A percentile compares a stretch with the other conserved stretches of the same genome.
Conservation (phyloP, 1,139 yeast genomes). For the Magnusiomyces paraingens region DNA sequence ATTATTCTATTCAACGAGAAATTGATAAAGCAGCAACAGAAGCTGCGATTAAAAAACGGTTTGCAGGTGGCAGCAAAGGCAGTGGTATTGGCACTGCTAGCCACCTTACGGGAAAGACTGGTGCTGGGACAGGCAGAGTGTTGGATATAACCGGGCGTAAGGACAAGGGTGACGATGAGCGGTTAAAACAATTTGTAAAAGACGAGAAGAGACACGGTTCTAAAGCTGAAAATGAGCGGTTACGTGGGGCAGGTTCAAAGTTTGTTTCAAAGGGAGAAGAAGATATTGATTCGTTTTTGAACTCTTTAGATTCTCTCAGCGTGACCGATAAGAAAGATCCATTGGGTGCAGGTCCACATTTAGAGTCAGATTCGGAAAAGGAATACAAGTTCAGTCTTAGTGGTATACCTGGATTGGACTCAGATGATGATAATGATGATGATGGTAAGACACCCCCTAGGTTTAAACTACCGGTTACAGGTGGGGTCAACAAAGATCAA, state of each 20-base stretch:
- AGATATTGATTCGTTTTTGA: neutral
- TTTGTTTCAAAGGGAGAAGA: neutral
- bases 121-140: neutral
- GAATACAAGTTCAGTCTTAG: neutral
- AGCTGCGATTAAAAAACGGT: neutral
- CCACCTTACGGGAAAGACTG: conserved; percentile 9
- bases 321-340: neutral
- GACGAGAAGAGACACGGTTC: neutral
- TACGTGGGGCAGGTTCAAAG: neutral
- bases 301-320: neutral
- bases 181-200: neutral
- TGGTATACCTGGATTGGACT: no score
- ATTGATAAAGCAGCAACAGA: conserved; percentile 15
- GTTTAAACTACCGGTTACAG: neutral
- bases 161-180: neutral
- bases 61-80: neutral
- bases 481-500: no score
- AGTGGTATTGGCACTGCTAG: neutral
- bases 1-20: conserved; percentile 10
- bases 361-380: neutral
- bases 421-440: neutral
- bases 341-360: neutral
- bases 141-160: neutral
- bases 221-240: neutral
- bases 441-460: neutral